Base-by-base conservation (phyloP, 2,329 filamentous ascomycete species). In the Aspergillus ustus region DNA sequence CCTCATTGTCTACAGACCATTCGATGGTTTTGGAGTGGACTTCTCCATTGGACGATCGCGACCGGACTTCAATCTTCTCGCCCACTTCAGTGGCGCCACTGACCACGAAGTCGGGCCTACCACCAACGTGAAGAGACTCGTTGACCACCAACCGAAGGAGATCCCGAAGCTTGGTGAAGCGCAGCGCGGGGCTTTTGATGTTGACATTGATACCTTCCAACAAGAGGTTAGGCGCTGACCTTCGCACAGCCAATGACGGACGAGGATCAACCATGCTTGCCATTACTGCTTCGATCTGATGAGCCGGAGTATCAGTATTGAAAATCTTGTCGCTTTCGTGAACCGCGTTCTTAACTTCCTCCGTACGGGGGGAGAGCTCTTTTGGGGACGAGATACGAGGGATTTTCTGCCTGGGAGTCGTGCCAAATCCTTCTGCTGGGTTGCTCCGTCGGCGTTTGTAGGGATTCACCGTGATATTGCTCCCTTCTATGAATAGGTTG, bases 51-150 rank as follows among this genome's bases (percentile, higher is more conserved):
- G 78, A 79, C 17, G 76, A 78, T 57, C 76, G 70, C 6, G 78
- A 77, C 45, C 74, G 77, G 52, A 82, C 76, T 62, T 81, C 78
- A 48, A 82, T 82, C 52, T 68, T 74, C 68, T 82, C 80, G 3
- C 81, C 81, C 49, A 74, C 70, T 22, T 77, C 72, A 6, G 77
- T 82, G n/a, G 72, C 71, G 63, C 78, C 75, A 55, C 77, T 78
- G 25, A 77, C 71, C n/a, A 80, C 76, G 22, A 79, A 82, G 56
- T 83, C 81, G 8, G 81, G 80, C 22, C 81, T 75, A 20, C 80
- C 81, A 31, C 79, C 81, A 50, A 82, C 77, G 52, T 81, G 77
- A 45, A 83, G 72, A 20, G 79, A 81, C 62, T 83, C 80, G 50
- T 82, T 80, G 52, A 83, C 79, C 8, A 82, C 75, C 37, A 80